Percentiles rank a stretch among this genome's conserved stretches.
These are phyloP conservation scores for Rhodotorula sp. DNA, from an alignment of 1,284 basidiomycete species.

Conservation along the genomic window DNA sequence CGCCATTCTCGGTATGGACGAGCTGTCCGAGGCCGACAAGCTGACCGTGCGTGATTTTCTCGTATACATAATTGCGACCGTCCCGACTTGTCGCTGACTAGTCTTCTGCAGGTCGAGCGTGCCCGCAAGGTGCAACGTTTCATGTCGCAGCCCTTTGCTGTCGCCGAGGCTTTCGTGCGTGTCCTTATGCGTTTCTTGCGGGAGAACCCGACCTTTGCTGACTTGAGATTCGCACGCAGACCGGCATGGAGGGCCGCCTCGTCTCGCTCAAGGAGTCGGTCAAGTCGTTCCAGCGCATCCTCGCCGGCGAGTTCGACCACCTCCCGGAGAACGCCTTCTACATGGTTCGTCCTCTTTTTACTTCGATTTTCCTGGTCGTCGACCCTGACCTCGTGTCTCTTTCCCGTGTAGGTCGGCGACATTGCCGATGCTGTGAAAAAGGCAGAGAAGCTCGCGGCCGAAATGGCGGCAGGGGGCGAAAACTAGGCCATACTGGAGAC, in stretches of 20 bases:
- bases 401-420: too few species aligned
- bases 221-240: slow-evolving; percentile 63
- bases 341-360: slow-evolving; percentile 39
- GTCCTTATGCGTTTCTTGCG: neutral
- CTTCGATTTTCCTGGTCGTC: slow-evolving; percentile 49
- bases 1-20: slow-evolving; percentile 96
- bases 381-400: too few species aligned
- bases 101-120: slow-evolving; percentile 55
- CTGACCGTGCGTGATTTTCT: slow-evolving; percentile 65
- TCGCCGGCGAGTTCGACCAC: slow-evolving; percentile 79
- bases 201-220: neutral
- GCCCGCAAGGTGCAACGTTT: slow-evolving; percentile 59
- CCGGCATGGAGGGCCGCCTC: slow-evolving; percentile 64
- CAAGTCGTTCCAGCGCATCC: slow-evolving; percentile 72
- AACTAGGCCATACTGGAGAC: too few species aligned
- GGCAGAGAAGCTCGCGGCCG: slow-evolving; percentile 75
- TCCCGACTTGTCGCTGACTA: slow-evolving; percentile 46
- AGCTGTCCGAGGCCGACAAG: slow-evolving; percentile 99
- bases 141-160: slow-evolving; percentile 98
- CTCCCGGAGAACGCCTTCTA: slow-evolving; percentile 76
- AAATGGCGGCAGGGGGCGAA: too few species aligned
- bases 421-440: slow-evolving; percentile 90
- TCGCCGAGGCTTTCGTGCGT: slow-evolving; percentile 84
- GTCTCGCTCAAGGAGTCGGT: slow-evolving; percentile 77
- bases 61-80: too few species aligned